A percentile compares a stretch with the other conserved stretches of the same genome.
phyloP scores from a whole-genome alignment of 202 grass and related monocot species.

The Hordeum pubiflorum region DNA sequence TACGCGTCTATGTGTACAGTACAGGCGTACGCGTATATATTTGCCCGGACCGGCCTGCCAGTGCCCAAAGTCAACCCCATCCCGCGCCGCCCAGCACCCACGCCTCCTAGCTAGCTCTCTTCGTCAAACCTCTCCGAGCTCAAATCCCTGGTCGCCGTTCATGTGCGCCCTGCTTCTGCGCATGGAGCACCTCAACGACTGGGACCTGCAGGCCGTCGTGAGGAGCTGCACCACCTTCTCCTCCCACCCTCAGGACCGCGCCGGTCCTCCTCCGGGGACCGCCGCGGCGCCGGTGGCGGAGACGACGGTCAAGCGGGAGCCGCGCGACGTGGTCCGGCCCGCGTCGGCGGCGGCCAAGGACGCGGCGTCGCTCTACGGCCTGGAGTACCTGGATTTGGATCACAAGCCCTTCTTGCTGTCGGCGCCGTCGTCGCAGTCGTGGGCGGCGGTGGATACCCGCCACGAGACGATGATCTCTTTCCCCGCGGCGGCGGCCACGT shows the following conservation, averaged over 20 bases:
- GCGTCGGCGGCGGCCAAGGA: neutral
- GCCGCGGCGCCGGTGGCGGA: neutral
- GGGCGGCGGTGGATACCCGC: neutral
- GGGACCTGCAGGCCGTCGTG: constrained; percentile 85
- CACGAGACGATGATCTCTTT: constrained; percentile 37
- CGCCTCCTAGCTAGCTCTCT: neutral
- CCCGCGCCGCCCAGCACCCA: constrained; percentile 2
- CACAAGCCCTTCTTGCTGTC: constrained; percentile 26
- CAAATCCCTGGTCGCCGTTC: constrained; percentile 3
- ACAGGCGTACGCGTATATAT: constrained; percentile 34
- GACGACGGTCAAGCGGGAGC: neutral
- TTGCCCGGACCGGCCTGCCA: constrained; percentile 5
- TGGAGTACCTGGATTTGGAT: constrained; percentile 40
- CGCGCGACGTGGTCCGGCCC: neutral
- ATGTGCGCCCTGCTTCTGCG: constrained; percentile 27
- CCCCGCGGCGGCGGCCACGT: constrained; percentile 1
- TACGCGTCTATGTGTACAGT: neutral
- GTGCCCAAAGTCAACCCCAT: constrained; percentile 53
- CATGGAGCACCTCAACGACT: constrained; percentile 62
- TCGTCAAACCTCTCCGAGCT: constrained; percentile 13
- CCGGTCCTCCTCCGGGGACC: neutral
- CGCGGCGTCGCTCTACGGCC: constrained; percentile 12
- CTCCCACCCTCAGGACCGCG: neutral
- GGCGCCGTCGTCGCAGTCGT: neutral
- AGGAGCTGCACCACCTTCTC: constrained; percentile 51